A percentile compares a stretch with the other conserved stretches of the same genome.
phyloP scores from a whole-genome alignment of 1,284 basidiomycete species.

The Pseudozyma sp. region DNA sequence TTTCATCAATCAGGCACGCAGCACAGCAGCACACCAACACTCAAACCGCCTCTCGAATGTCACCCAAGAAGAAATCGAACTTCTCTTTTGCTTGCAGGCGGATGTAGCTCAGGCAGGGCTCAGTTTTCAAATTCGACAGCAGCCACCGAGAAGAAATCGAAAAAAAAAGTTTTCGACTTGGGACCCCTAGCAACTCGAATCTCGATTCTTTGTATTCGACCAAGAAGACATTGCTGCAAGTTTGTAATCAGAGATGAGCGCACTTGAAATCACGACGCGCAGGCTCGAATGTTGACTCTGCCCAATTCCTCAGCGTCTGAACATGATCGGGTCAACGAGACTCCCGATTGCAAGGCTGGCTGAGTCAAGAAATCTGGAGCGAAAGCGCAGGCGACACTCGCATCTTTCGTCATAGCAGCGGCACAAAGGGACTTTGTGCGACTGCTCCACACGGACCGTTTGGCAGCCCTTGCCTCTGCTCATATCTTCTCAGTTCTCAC shows the following conservation, averaged over 20 bases:
- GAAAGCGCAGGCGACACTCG: too few relatives aligned
- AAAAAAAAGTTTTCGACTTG: conserved; percentile 37
- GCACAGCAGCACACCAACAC: conserved; percentile 2
- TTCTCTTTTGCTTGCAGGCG: background rate
- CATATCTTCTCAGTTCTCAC: too few relatives aligned
- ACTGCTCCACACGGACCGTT: too few relatives aligned
- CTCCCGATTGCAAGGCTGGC: background rate
- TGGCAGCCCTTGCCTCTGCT: too few relatives aligned
- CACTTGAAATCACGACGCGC: conserved; percentile 27
- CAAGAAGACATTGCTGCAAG: background rate
- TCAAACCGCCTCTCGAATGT: background rate
- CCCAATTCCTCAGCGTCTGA: too few relatives aligned
- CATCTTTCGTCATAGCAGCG: too few relatives aligned
- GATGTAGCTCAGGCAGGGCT: too few relatives aligned
- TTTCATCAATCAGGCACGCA: background rate
- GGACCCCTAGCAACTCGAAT: background rate
- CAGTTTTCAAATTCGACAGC: background rate
- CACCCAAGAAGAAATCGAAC: conserved; percentile 1
- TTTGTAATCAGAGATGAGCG: background rate
- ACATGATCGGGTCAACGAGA: too few relatives aligned
- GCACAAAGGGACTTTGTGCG: too few relatives aligned
- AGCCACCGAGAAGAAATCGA: conserved; percentile 3
- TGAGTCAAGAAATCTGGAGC: background rate
- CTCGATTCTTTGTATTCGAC: conserved; percentile 6
- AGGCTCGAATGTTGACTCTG: background rate